These are phyloP conservation scores for Fraxinus anomala DNA, from an alignment of 257 asterid species.

Conservation along the genomic window DNA sequence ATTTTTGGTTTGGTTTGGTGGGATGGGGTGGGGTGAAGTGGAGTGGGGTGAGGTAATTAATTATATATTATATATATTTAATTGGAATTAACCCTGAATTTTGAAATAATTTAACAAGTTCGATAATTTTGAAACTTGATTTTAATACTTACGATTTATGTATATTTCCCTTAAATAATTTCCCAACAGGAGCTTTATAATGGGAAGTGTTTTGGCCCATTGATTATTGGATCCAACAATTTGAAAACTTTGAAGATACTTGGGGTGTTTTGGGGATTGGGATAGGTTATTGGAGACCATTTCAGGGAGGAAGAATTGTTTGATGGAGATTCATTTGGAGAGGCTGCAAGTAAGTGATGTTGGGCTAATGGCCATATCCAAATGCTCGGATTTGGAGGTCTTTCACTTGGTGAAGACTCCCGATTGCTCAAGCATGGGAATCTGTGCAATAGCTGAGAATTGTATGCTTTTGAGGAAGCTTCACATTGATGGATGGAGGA, in stretches of 20 bases:
- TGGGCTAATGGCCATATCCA: constrained; percentile 14
- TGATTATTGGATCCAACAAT: constrained; percentile 21
- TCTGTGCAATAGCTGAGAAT: constrained; percentile 21
- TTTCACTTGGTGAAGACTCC: constrained; percentile 28
- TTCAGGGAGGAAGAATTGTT: background rate
- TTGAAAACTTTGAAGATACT: constrained; percentile 18
- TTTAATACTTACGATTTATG: too few relatives aligned
- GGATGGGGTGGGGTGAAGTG: too few relatives aligned
- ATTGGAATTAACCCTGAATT: too few relatives aligned
- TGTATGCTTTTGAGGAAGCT: constrained; percentile 32
- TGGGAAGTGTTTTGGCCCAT: constrained; percentile 19
- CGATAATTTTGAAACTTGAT: too few relatives aligned
- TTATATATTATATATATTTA: too few relatives aligned
- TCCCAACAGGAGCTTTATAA: constrained; percentile 16
- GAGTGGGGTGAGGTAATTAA: too few relatives aligned
- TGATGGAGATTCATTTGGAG: constrained; percentile 19
- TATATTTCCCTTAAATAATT: too few relatives aligned
- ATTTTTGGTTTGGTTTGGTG: too few relatives aligned
- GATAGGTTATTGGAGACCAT: constrained; percentile 20
- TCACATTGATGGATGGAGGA: constrained; percentile 32
- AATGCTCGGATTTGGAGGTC: constrained; percentile 19
- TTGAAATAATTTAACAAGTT: too few relatives aligned
- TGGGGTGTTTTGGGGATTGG: constrained; percentile 22
- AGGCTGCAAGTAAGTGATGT: constrained; percentile 24
- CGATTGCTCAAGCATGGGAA: constrained; percentile 25